phyloP scores from a whole-genome alignment of 164 flowering plant species.

The grape (Vitis vinifera) region DNA sequence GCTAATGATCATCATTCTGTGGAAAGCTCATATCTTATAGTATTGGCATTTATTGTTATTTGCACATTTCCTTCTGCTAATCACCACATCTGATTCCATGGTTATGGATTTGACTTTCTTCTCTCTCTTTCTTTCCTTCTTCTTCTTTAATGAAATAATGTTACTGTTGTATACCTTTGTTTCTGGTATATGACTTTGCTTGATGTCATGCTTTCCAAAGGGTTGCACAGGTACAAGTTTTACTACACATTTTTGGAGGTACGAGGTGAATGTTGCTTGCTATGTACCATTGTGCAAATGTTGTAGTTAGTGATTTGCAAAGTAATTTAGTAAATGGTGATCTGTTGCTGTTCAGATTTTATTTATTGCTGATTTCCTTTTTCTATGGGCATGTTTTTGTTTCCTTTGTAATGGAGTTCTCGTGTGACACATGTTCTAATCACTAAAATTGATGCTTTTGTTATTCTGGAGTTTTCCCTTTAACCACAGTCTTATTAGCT shows the following conservation, averaged over 20 bases:
- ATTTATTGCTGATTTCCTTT: background rate
- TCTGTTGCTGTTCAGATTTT: background rate
- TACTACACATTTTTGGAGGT: constrained; percentile 37
- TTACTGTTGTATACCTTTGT: background rate
- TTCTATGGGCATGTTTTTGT: background rate
- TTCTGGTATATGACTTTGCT: constrained; percentile 10
- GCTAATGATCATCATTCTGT: no score
- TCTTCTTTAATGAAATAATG: no score
- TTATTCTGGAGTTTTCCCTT: background rate
- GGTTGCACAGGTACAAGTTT: constrained; percentile 23
- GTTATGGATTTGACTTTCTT: no score
- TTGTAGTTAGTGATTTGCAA: background rate
- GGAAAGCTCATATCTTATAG: no score
- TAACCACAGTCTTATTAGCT: no score
- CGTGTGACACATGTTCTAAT: no score
- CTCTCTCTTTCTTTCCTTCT: background rate
- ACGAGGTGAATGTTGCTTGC: constrained; percentile 20
- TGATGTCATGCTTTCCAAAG: constrained; percentile 24
- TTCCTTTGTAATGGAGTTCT: no score
- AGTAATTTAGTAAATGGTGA: background rate
- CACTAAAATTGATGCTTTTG: background rate
- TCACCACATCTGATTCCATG: no score
- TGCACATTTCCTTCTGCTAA: no score
- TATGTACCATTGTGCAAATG: background rate
- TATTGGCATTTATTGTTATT: no score